Conservation (phyloP, 768 basidiomycete genomes). For the Crassisporium funariophilum region DNA sequence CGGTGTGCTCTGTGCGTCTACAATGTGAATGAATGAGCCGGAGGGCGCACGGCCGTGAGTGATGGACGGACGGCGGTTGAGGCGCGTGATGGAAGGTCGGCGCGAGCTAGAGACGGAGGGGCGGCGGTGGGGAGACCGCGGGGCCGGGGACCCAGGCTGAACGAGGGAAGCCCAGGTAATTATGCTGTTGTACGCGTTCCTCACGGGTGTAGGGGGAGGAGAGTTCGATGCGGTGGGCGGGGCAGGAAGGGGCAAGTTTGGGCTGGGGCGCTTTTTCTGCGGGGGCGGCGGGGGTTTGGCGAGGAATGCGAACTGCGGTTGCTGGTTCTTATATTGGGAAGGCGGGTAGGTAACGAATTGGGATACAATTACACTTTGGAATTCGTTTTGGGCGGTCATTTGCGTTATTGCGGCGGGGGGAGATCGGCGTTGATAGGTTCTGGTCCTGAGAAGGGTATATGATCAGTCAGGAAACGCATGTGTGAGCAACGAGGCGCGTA, state of each 20-base stretch:
- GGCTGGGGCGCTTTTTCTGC: constrained; percentile 35
- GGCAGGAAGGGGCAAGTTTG: constrained; percentile 29
- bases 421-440: background rate
- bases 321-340: constrained; percentile 13
- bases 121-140: constrained; percentile 40
- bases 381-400: background rate
- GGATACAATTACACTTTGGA: background rate
- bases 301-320: constrained; percentile 43
- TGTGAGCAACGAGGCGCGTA: constrained; percentile 11
- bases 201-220: constrained; percentile 36
- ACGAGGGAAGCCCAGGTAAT: constrained; percentile 65
- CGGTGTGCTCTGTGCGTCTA: constrained; percentile 44
- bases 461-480: background rate
- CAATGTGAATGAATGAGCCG: constrained; percentile 48
- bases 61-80: constrained; percentile 34
- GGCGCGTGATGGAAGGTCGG: constrained; percentile 21
- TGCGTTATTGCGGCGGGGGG: background rate
- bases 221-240: constrained; percentile 18
- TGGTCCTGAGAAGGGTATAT: background rate
- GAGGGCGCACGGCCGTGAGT: constrained; percentile 42
- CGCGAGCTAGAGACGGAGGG: constrained; percentile 27
- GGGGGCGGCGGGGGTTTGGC: constrained; percentile 38
- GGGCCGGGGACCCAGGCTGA: constrained; percentile 67
- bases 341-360: constrained; percentile 15
- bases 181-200: constrained; percentile 52